Conservation (phyloP, 345 rosid species). For the Firmiana major region DNA sequence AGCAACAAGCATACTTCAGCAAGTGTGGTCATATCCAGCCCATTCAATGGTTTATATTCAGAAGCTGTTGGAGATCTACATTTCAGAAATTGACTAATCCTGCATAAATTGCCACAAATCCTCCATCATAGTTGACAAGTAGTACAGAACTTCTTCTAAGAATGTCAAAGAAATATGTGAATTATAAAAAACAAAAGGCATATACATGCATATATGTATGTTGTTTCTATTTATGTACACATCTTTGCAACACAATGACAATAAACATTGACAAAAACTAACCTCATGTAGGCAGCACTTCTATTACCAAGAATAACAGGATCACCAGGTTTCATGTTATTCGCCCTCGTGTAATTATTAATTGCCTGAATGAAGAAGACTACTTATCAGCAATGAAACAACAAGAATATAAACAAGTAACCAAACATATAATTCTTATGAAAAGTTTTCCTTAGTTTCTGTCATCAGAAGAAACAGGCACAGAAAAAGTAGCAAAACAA, state of each 20-base stretch:
- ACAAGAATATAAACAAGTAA: not conserved
- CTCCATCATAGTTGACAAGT: slow-evolving; percentile 9
- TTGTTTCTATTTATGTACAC: not conserved
- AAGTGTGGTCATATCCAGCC: slow-evolving; percentile 87
- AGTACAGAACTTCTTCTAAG: not conserved
- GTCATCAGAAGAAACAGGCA: not conserved
- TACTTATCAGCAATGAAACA: slow-evolving; percentile 14
- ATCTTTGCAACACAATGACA: not conserved
- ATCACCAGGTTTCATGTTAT: slow-evolving; percentile 63
- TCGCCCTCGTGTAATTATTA: slow-evolving; percentile 69
- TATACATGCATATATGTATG: not conserved
- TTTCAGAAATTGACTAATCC: slow-evolving; percentile 76
- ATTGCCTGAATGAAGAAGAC: slow-evolving; percentile 50
- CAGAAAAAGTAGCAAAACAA: not conserved
- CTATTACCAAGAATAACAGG: slow-evolving; percentile 79
- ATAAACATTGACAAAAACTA: slow-evolving; percentile 6
- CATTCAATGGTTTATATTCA: slow-evolving; percentile 71
- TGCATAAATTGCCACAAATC: slow-evolving; percentile 33
- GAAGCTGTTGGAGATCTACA: slow-evolving; percentile 69
- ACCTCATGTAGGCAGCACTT: slow-evolving; percentile 83
- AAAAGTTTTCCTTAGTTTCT: not conserved
- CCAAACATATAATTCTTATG: not conserved
- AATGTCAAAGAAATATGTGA: slow-evolving; percentile 6
- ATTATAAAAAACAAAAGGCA: not conserved
- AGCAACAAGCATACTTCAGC: slow-evolving; percentile 68